Evolutionary conservation across 2,329 filamentous ascomycete species (phyloP), one percentile per base, ranked within the genome.

Genomic region (Fusarium falciforme): DNA sequence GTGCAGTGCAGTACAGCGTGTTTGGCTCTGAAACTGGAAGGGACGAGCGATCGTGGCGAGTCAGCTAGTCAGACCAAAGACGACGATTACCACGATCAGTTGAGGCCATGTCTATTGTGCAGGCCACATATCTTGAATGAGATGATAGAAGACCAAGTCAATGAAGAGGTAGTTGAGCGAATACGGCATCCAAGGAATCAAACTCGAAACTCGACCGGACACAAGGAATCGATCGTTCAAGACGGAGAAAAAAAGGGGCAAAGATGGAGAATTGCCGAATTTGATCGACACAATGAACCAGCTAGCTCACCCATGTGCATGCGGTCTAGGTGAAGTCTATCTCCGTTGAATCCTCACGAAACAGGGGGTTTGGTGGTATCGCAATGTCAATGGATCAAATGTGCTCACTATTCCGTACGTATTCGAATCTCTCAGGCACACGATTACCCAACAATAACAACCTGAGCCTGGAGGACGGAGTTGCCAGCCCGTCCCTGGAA

Each of bases 281-380:
- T 67, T 64, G 76, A 78, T 77, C 72, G 72, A 74, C 70, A 72
- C 52, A 20, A 33, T 60, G 64, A 71, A 71, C 64, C 42, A 52
- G 62, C 52, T 67, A 76, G 67, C 70, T 67, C 25, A 61, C 47
- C 35, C 57, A 61, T 64, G 63, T 73, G 66, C 61, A 66, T 67
- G 29, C 36, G 55, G 35, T 61, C 64, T 61, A 61, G 67, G 70
- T 59, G 65, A 74, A 69, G 62, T 70, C 70, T 76, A 74, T 70
- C 61, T 63, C 61, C 52, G 67, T 64, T 69, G 59, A 54, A 64
- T 67, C 61, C 67, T 73, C 59, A 49, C 29, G 65, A 63, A 58
- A 40, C 36, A 54, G 16, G 55, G 61, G 61, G 60, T 27, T 47
- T 35, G 36, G 29, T 36, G 16, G 33, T 36, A 54, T 58, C 31